Evolutionary conservation across 257 asterid genomes (phyloP).

Genomic region (Solanum corneliomulleri): DNA sequence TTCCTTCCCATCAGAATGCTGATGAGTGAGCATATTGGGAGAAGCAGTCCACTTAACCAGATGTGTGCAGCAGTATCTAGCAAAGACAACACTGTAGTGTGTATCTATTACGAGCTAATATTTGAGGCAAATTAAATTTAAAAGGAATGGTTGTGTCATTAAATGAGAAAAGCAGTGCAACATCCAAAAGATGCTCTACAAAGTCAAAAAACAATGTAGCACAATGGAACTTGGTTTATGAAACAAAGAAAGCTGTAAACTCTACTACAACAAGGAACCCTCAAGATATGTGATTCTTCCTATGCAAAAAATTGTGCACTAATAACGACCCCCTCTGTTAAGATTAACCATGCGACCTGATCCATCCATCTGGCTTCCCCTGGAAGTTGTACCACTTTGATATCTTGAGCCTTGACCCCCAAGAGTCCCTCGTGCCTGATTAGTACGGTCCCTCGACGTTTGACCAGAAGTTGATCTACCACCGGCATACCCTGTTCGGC

Average conservation of each 20-base stretch:
- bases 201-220: background rate
- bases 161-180: background rate
- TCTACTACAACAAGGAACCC: background rate
- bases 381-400: constrained; percentile 32
- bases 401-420: constrained; percentile 35
- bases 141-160: background rate
- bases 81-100: background rate
- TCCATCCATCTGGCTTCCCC: constrained; percentile 54
- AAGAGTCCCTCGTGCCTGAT: constrained; percentile 35
- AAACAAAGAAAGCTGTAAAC: background rate
- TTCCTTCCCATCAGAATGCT: background rate
- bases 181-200: background rate
- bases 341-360: constrained; percentile 80
- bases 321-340: constrained; percentile 56
- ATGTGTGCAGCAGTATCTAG: background rate
- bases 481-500: constrained; percentile 45
- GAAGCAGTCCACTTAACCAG: background rate
- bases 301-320: background rate
- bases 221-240: background rate
- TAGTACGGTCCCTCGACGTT: constrained; percentile 36
- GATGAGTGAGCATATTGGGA: background rate
- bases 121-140: background rate
- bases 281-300: background rate
- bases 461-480: constrained; percentile 30
- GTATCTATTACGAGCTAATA: background rate